Base-by-base conservation (phyloP, 164 flowering plant genomes). In the Amborella trichopoda region DNA sequence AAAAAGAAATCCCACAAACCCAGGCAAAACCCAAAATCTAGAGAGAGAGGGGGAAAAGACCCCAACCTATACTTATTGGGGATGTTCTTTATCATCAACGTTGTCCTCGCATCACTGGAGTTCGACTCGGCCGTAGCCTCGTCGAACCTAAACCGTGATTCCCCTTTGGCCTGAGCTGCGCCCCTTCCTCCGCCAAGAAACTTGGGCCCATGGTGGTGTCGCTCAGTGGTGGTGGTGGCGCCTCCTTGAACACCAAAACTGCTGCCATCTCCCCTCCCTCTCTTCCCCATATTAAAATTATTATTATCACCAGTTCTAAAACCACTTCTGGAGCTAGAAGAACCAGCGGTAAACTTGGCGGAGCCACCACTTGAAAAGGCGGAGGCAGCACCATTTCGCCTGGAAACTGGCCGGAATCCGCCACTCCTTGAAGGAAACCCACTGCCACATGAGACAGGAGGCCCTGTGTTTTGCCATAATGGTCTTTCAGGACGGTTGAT, bases 81-180 rank as follows among this genome's bases (percentile, higher is more conserved):
- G 48, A 90, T 83, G 87, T 90, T 90, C 67, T 90, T 90, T 54
- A 90, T 83, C 98, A 90, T 90, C 48, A 90, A 72, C n/a, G 95
- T 86, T 40, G 98, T 90, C 49, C 98, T 72, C 6, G 74, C 22
- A 57, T 90, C 98, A 18, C 46, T 66, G 40, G 40, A 39, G 44
- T 43, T 44, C 4, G 71, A 52, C 26, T 72, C 75, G 20, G 42
- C 26, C 28, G 67, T 63, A 11, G 67, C 72, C 20, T 79, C 82
- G 23, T 73, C 84, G 14, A 38, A 3, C 20, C 20, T 22, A 22
- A 38, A 38, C 11, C 20, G 41, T 22, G 17, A 16, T 22, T 38
- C 41, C 16, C 20, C 41, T 18, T 38, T 38, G 21, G 20, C 4
- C 41, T 22, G 16, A 10, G 20, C 41, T 22, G 41, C 0, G 20